These are phyloP conservation scores for Rhizoclosmatium globosum DNA, from an alignment of 192 early-diverging fungal genomes.

Conservation along the genomic window DNA sequence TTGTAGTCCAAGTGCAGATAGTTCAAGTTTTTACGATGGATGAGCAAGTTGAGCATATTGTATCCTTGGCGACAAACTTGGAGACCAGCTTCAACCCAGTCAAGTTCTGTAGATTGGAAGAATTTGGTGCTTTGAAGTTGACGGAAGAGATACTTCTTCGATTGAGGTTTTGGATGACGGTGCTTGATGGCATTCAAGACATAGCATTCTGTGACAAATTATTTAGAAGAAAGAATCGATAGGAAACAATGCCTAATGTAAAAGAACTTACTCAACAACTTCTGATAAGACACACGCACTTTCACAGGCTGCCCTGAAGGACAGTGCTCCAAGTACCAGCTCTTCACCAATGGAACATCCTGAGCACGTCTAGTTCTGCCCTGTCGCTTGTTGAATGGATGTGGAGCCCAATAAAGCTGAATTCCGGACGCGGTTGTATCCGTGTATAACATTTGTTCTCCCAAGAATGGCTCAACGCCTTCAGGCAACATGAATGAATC, in stretches of 20 bases:
- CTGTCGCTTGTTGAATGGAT: constrained; percentile 93
- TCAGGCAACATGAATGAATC: constrained; percentile 87
- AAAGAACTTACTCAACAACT: constrained; percentile 68
- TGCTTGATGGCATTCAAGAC: constrained; percentile 91
- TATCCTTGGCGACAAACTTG: constrained; percentile 99
- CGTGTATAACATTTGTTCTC: constrained; percentile 77
- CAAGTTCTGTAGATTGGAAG: constrained; percentile 97
- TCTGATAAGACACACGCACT: constrained; percentile 99
- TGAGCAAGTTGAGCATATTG: constrained; percentile 99
- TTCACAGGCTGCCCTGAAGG: constrained; percentile 94
- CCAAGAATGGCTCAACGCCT: constrained; percentile 82
- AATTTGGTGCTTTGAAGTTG: constrained; percentile 97
- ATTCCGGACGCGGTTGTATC: constrained; percentile 94
- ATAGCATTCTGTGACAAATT: constrained; percentile 75
- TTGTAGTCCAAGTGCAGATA: constrained; percentile 99
- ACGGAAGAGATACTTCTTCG: constrained; percentile 94
- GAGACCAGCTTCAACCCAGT: constrained; percentile 99
- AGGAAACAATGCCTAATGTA: neutral
- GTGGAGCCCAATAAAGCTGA: constrained; percentile 96
- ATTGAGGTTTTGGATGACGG: constrained; percentile 86
- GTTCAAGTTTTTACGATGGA: constrained; percentile 98
- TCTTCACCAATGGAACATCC: constrained; percentile 95
- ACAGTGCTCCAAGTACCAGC: constrained; percentile 98
- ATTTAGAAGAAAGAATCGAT: neutral
- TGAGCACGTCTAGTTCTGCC: constrained; percentile 89